These are phyloP conservation scores for Groenewaldozyma auringiensis DNA, from an alignment of 1,139 yeast genomes.

Conservation along the genomic window DNA sequence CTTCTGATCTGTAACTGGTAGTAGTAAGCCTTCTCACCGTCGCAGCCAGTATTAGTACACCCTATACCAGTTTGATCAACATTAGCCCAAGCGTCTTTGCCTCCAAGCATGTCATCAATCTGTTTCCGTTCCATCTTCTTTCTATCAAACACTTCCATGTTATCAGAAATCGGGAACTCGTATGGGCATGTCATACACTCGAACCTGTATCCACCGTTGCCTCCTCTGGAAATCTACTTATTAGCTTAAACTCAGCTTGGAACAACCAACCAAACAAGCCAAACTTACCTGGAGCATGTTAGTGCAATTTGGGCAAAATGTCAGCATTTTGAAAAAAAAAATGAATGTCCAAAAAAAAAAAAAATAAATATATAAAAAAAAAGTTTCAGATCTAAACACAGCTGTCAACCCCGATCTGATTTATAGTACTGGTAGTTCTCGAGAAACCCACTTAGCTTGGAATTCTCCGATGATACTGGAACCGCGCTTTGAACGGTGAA, in stretches of 20 bases:
- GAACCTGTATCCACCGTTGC: slow-evolving; percentile 37
- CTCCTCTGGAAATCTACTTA: slow-evolving; percentile 18
- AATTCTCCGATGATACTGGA: no score
- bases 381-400: not conserved
- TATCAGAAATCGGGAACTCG: slow-evolving; percentile 75
- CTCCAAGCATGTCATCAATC: slow-evolving; percentile 94
- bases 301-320: slow-evolving; percentile 90
- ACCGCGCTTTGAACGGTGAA: no score
- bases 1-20: slow-evolving; percentile 94
- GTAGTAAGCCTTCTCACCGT: slow-evolving; percentile 86
- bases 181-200: slow-evolving; percentile 94
- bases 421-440: no score
- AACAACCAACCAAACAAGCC: not conserved
- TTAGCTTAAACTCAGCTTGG: no score
- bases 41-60: slow-evolving; percentile 84
- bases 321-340: slow-evolving; percentile 47
- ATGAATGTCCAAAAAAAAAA: not conserved
- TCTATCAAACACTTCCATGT: slow-evolving; percentile 72
- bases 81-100: slow-evolving; percentile 98
- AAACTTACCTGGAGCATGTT: slow-evolving; percentile 62
- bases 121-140: slow-evolving; percentile 76
- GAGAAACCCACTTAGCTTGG: no score
- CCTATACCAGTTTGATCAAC: slow-evolving; percentile 69
- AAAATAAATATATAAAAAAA: not conserved
- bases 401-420: not conserved